A percentile compares a stretch with the other conserved stretches of the same genome.
phyloP scores from a whole-genome alignment of 164 flowering plant species.

The Liriodendron chinense region DNA sequence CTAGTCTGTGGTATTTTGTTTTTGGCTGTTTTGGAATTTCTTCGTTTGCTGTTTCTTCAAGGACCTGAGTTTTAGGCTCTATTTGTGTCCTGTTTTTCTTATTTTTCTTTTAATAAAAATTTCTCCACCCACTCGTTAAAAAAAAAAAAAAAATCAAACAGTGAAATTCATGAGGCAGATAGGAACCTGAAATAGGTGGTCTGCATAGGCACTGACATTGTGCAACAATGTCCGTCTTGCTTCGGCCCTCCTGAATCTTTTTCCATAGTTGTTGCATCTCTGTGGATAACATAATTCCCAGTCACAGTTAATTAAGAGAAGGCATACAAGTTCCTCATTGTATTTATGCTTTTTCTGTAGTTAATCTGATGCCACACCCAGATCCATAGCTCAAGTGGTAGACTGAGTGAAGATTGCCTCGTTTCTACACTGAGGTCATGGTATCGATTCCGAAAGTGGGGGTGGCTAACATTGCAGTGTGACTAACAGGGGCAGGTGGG shows the following conservation, averaged over 20 bases:
- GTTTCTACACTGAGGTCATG: too few species aligned
- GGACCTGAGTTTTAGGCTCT: too few species aligned
- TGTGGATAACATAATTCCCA: slow-evolving; percentile 20
- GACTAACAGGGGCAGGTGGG: too few species aligned
- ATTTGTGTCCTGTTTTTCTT: too few species aligned
- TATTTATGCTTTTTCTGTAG: neutral
- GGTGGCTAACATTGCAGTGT: too few species aligned
- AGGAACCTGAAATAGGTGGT: slow-evolving; percentile 61
- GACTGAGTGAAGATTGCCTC: too few species aligned
- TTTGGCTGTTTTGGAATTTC: too few species aligned
- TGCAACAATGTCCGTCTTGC: slow-evolving; percentile 49
- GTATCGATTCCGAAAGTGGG: too few species aligned
- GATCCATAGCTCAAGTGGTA: too few species aligned
- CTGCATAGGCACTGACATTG: slow-evolving; percentile 61
- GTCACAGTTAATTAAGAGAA: neutral
- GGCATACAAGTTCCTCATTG: neutral
- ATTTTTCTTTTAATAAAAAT: too few species aligned
- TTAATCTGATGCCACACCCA: neutral
- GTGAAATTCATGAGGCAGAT: neutral
- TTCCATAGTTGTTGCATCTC: slow-evolving; percentile 39
- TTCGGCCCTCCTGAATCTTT: slow-evolving; percentile 36
- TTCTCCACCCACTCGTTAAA: neutral
- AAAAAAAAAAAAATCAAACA: neutral
- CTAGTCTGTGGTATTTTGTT: too few species aligned
- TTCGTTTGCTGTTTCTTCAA: too few species aligned